These are phyloP conservation scores for Emericellopsis terricola DNA, from an alignment of 495 filamentous ascomycete species.

Conservation along the genomic window DNA sequence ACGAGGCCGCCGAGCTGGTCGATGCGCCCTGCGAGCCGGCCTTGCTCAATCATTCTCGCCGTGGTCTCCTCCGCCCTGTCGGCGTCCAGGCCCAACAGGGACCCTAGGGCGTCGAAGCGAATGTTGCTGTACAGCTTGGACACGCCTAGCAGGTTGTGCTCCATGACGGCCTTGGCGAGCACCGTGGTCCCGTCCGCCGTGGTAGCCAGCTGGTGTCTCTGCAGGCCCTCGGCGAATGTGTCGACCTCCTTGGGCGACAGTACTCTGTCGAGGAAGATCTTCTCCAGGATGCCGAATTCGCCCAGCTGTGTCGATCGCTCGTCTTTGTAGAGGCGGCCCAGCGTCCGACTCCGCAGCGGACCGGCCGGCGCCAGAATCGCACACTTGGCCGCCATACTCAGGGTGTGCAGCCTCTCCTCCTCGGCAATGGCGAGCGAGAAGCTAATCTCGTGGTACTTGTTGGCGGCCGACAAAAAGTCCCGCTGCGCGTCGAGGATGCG, in stretches of 20 bases:
- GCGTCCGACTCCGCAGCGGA: constrained; percentile 56
- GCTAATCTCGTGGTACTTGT: constrained; percentile 74
- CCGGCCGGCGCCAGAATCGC: constrained; percentile 91
- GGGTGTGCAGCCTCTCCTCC: constrained; percentile 60
- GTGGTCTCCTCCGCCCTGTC: constrained; percentile 84
- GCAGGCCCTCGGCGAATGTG: constrained; percentile 63
- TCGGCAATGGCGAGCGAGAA: constrained; percentile 60
- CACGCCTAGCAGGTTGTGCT: constrained; percentile 82
- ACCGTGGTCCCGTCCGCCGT: constrained; percentile 86
- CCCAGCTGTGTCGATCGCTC: constrained; percentile 59
- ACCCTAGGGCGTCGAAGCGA: constrained; percentile 54
- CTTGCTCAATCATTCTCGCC: constrained; percentile 89
- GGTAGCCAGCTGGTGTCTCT: constrained; percentile 73
- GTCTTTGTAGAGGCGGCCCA: constrained; percentile 84
- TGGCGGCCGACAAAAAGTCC: constrained; percentile 75
- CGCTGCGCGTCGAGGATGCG: constrained; percentile 83
- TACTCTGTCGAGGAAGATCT: constrained; percentile 89
- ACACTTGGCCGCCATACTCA: constrained; percentile 79
- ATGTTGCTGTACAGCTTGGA: constrained; percentile 87
- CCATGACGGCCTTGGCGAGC: constrained; percentile 81
- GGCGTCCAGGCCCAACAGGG: constrained; percentile 56
- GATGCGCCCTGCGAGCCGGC: constrained; percentile 67
- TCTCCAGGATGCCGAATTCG: constrained; percentile 82
- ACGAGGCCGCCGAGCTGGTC: constrained; percentile 88
- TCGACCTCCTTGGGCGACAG: constrained; percentile 63